A percentile compares a stretch with the other conserved stretches of the same genome.
Evolutionary conservation across 202 grass and related monocot species (phyloP).

Genomic region (Zoysia matrella): DNA sequence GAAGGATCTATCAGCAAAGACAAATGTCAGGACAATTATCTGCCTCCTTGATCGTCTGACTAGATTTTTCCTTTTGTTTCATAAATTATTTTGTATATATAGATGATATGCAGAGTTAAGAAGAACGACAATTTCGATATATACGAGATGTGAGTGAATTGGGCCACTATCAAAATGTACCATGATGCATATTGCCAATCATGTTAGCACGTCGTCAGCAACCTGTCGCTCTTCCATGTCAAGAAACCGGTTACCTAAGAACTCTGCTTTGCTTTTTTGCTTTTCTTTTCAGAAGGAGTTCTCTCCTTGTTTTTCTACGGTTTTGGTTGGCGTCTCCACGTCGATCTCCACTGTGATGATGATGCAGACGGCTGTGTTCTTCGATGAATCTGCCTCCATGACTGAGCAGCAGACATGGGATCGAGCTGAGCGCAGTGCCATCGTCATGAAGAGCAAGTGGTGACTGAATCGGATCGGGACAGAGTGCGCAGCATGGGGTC

Average conservation of each 20-base stretch:
- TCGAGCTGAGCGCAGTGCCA: constrained; percentile 24
- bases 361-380: neutral
- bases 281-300: constrained; percentile 24
- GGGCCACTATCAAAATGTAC: neutral
- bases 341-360: constrained; percentile 38
- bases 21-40: neutral
- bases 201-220: neutral
- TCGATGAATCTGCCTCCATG: constrained; percentile 22
- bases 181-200: neutral
- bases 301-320: constrained; percentile 1
- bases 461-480: constrained; percentile 37
- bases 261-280: neutral
- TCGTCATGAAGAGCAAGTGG: constrained; percentile 19
- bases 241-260: neutral
- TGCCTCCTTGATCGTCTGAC: neutral
- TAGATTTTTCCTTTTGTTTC: neutral
- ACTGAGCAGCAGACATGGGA: neutral
- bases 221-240: constrained; percentile 1
- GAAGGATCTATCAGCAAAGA: neutral
- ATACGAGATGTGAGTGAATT: neutral
- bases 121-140: neutral
- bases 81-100: neutral
- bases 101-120: neutral
- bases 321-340: constrained; percentile 51
- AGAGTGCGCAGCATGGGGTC: neutral